These are phyloP conservation scores for Apiospora kogelbergensis DNA, from an alignment of 2,329 filamentous ascomycete genomes.

Conservation along the genomic window DNA sequence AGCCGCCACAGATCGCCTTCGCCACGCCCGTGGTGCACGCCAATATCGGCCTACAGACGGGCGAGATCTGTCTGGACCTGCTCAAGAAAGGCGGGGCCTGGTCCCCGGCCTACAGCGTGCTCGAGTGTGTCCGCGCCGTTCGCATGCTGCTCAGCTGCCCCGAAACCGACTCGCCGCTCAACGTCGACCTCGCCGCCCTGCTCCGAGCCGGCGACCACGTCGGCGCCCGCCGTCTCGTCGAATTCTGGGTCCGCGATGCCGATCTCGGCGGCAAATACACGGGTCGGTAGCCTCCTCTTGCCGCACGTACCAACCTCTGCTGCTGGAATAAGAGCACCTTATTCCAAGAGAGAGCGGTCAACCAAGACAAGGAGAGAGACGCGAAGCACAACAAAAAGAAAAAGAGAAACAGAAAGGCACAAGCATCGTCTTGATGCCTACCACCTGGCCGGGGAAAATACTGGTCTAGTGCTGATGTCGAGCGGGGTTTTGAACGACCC, in stretches of 20 bases:
- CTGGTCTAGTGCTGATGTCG: not conserved
- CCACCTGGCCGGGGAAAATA: not conserved
- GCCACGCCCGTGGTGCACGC: constrained; percentile 83
- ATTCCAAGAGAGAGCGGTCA: not conserved
- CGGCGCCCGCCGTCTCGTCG: constrained; percentile 68
- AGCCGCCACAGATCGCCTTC: constrained; percentile 77
- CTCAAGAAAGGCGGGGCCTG: constrained; percentile 65
- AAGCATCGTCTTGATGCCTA: not conserved
- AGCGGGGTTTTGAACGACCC: not conserved
- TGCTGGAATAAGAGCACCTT: not conserved
- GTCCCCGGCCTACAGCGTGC: constrained; percentile 83
- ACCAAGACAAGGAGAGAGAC: not conserved
- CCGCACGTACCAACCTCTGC: not conserved
- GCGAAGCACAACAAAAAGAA: not conserved
- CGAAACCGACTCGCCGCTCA: constrained; percentile 73
- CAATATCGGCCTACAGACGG: constrained; percentile 69
- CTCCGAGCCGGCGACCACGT: constrained; percentile 66
- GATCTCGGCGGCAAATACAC: constrained; percentile 47
- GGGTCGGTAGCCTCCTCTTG: constrained; percentile 27
- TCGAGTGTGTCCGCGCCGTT: constrained; percentile 70
- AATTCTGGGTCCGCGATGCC: constrained; percentile 61
- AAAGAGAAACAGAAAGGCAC: not conserved
- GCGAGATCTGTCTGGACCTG: constrained; percentile 93
- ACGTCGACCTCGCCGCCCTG: constrained; percentile 75
- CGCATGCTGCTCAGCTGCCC: constrained; percentile 68